Base-by-base conservation (phyloP, 1,284 basidiomycete species). In the Hymenochaete sp. region DNA sequence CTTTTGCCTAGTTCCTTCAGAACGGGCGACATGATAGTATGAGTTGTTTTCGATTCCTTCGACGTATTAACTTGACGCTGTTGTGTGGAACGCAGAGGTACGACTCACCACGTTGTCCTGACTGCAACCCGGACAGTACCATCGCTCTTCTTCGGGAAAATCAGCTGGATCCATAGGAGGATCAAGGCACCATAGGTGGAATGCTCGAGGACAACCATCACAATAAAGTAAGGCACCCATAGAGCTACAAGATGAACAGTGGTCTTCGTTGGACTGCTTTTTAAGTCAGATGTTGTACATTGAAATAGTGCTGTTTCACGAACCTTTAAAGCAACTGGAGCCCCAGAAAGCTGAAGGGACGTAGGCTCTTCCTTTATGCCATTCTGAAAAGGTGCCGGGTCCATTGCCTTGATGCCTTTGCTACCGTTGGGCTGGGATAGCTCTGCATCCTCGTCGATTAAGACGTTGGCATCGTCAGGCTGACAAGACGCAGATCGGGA, bases 161-260 rank as follows among this genome's bases (percentile, higher is more conserved):
- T 98, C 92, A 55, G 85, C 75, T 43, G 82, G 72, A 54, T 93
- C 87, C 66, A 97, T 77, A 18, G 95, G 95, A 33, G 95, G 95
- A 61, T 97, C 88, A 56, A 98, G 77, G 63, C 95, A 99, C 75
- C 83, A 82, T 51, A 98, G 81, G 65, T 99, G 95, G 63, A 97
- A 99, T 18, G 92, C 91, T 53, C 87, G 74, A 25, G 95, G 90
- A 61, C 96, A 99, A 10, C 93, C 93, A 61, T 98, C 95, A 64
- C 95, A 99, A 62, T 97, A 98, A 7, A 95, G 76, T 50, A 93
- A 71, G 19, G 79, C 74, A 46, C 93, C 87, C 46, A 77, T 67
- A 19, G 81, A 86, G 55, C 82, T 77, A 65, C 95, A 98, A 1
- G 89, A 78, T 42, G 92, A 93, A 62, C 93, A 98, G 58, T 89